Evolutionary conservation across 768 basidiomycete genomes (phyloP).

Genomic region (Boletus rufocinnamomeus): DNA sequence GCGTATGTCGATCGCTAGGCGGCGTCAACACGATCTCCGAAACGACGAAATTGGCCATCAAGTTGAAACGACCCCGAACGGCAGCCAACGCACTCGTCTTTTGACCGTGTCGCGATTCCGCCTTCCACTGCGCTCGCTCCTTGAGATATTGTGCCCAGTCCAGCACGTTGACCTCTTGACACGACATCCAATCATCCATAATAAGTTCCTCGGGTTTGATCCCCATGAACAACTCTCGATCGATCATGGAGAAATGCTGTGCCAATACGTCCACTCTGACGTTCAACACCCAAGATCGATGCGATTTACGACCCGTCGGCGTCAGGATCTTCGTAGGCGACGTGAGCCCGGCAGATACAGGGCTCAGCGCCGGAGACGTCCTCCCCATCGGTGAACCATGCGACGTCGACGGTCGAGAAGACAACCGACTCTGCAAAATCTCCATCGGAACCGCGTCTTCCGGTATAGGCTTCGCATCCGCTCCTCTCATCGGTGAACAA

Average conservation of each 20-base stretch:
- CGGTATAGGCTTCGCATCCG: constrained; percentile 49
- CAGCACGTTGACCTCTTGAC: constrained; percentile 63
- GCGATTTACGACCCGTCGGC: constrained; percentile 43
- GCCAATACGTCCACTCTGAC: constrained; percentile 64
- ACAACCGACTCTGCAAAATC: constrained; percentile 61
- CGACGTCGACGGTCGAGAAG: constrained; percentile 39
- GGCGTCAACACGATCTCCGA: constrained; percentile 81
- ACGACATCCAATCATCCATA: constrained; percentile 65
- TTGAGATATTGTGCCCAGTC: constrained; percentile 87
- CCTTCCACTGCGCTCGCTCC: constrained; percentile 69
- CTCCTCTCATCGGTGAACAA: constrained; percentile 35
- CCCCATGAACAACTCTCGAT: constrained; percentile 81
- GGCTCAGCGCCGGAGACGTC: constrained; percentile 11
- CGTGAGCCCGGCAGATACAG: constrained; percentile 21
- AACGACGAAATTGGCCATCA: constrained; percentile 77
- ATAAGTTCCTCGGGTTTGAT: constrained; percentile 90
- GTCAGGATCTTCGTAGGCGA: constrained; percentile 40
- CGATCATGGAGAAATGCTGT: constrained; percentile 84
- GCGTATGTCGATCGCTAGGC: constrained; percentile 58
- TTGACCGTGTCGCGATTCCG: constrained; percentile 54
- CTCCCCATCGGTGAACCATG: constrained; percentile 29
- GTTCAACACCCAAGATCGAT: constrained; percentile 73
- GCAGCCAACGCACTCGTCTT: constrained; percentile 74
- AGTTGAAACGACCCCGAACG: constrained; percentile 80
- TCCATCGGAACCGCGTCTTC: constrained; percentile 70